Evolutionary conservation across 2,329 filamentous ascomycete genomes (phyloP).

Genomic region (Pseudogymnoascus sp.): DNA sequence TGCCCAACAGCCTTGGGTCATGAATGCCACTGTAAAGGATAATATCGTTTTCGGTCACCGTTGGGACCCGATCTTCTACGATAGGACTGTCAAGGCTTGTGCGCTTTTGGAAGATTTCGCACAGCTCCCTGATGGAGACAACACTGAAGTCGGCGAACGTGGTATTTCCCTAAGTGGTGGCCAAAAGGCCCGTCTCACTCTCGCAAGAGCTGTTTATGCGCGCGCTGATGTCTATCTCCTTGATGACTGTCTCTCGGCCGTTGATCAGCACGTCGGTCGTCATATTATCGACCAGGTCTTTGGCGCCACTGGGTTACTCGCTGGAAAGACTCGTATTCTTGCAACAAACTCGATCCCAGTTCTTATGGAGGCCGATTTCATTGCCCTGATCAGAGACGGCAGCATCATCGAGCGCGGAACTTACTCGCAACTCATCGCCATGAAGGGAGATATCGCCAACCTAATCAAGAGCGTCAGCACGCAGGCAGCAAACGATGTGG

Average conservation of each 20-base stretch:
- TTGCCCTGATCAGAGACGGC: slow-evolving; percentile 76
- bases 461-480: slow-evolving; percentile 70
- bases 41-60: slow-evolving; percentile 96
- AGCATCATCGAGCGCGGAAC: slow-evolving; percentile 81
- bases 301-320: slow-evolving; percentile 73
- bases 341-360: slow-evolving; percentile 95
- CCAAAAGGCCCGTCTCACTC: slow-evolving; percentile 86
- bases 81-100: slow-evolving; percentile 85
- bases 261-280: slow-evolving; percentile 94
- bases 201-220: slow-evolving; percentile 92
- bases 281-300: slow-evolving; percentile 94
- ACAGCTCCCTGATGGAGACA: slow-evolving; percentile 88
- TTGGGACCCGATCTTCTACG: slow-evolving; percentile 90
- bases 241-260: slow-evolving; percentile 89
- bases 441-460: slow-evolving; percentile 84
- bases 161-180: slow-evolving; percentile 94
- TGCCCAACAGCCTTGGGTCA: slow-evolving; percentile 88
- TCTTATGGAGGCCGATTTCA: slow-evolving; percentile 80
- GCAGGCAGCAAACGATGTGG: slow-evolving; percentile 39
- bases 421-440: slow-evolving; percentile 82
- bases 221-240: slow-evolving; percentile 93
- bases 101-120: slow-evolving; percentile 86
- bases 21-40: slow-evolving; percentile 95
- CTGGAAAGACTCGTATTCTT: slow-evolving; percentile 80
- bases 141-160: slow-evolving; percentile 92